A percentile compares a stretch with the other conserved stretches of the same genome.
Evolutionary conservation across 2,329 filamentous ascomycete species (phyloP).

Genomic region (Clarireedia sp.): DNA sequence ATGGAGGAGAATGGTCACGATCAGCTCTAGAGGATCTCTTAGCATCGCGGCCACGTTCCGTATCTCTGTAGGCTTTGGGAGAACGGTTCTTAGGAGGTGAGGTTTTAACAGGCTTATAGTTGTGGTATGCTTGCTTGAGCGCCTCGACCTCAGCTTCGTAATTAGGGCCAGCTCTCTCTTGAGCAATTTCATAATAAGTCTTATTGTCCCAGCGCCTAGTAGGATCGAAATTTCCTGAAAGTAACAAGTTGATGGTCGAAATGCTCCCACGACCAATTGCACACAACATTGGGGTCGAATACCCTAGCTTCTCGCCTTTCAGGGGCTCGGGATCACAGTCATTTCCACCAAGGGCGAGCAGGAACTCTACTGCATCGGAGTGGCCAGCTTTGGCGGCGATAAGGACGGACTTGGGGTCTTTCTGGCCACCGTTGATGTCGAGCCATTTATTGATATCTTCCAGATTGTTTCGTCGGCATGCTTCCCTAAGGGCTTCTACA

Average conservation of each 20-base stretch:
- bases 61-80: slow-evolving; percentile 36
- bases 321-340: slow-evolving; percentile 64
- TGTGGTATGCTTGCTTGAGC: slow-evolving; percentile 67
- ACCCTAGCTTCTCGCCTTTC: slow-evolving; percentile 49
- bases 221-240: slow-evolving; percentile 79
- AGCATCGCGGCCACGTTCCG: slow-evolving; percentile 22
- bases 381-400: slow-evolving; percentile 89
- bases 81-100: slow-evolving; percentile 43
- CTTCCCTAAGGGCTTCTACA: slow-evolving; percentile 38
- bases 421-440: slow-evolving; percentile 42
- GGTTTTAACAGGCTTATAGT: slow-evolving; percentile 43
- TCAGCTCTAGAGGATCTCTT: slow-evolving; percentile 17
- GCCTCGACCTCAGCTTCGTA: slow-evolving; percentile 85
- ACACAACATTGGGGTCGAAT: slow-evolving; percentile 86
- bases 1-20: slow-evolving; percentile 19
- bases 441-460: slow-evolving; percentile 54
- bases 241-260: slow-evolving; percentile 71
- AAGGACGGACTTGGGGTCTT: slow-evolving; percentile 81
- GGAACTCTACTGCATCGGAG: slow-evolving; percentile 40
- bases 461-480: slow-evolving; percentile 53
- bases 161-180: slow-evolving; percentile 62
- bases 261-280: slow-evolving; percentile 86
- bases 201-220: slow-evolving; percentile 66
- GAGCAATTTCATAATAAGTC: slow-evolving; percentile 79
- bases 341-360: slow-evolving; percentile 43